Conservation (phyloP, 2,329 filamentous ascomycete species). For the Cercospora zeae-maydis region DNA sequence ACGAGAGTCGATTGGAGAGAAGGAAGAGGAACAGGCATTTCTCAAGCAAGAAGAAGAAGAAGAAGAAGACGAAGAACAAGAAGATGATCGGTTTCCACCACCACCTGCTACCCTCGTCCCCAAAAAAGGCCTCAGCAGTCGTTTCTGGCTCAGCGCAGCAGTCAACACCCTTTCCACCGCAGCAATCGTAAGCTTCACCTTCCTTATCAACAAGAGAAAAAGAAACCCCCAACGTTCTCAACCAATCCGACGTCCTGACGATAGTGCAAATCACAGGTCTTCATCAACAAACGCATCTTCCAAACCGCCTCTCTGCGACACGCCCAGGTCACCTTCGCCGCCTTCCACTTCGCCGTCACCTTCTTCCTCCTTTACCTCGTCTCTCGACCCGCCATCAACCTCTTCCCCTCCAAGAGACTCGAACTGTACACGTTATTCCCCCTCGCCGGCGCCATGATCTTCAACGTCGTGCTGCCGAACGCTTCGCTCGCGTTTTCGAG, state of each 20-base stretch:
- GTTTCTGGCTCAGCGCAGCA: slow-evolving; percentile 25
- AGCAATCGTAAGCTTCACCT: slow-evolving; percentile 22
- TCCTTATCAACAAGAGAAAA: background rate
- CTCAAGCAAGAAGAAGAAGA: slow-evolving; percentile 17
- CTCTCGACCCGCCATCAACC: slow-evolving; percentile 55
- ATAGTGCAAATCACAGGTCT: too few relatives aligned
- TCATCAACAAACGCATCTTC: slow-evolving; percentile 69
- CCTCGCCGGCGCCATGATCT: slow-evolving; percentile 63
- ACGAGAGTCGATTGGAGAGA: slow-evolving; percentile 15
- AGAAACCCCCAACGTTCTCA: background rate
- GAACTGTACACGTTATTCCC: slow-evolving; percentile 58
- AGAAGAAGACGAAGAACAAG: background rate
- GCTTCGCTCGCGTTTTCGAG: slow-evolving; percentile 64
- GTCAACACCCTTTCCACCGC: slow-evolving; percentile 25
- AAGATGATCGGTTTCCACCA: background rate
- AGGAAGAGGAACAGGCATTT: slow-evolving; percentile 21
- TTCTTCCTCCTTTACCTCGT: slow-evolving; percentile 60
- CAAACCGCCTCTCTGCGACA: slow-evolving; percentile 59
- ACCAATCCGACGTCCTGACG: too few relatives aligned
- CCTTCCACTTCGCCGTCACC: slow-evolving; percentile 66
- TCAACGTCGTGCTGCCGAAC: slow-evolving; percentile 68
- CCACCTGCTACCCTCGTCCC: background rate
- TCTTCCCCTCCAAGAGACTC: slow-evolving; percentile 58
- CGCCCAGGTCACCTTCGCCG: slow-evolving; percentile 62
- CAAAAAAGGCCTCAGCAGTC: slow-evolving; percentile 9